Base-by-base conservation (phyloP, 1,284 basidiomycete genomes). In the Lentinus polychrous region DNA sequence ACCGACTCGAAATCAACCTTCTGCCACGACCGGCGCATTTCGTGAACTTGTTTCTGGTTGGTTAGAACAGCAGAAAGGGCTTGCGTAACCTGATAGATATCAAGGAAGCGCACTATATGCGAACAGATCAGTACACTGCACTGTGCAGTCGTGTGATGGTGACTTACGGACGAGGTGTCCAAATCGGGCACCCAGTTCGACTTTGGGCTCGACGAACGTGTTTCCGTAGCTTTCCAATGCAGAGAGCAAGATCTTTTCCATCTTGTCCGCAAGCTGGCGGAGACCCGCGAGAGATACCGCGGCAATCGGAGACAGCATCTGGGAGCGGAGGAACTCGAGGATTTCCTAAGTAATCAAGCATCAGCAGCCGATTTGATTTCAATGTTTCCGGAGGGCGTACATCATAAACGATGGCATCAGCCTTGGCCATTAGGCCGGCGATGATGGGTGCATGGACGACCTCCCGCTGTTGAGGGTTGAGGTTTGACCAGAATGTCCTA, bases 191-290 rank as follows among this genome's bases (percentile, higher is more conserved):
- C 90, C 90, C 48, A 92, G 70, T 60, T 92, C 88, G 23, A 92
- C 88, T 64, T 92, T 92, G 43, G 88, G 89, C 63, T 91, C 89
- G 41, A 91, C 86, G 66, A 92, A 92, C n/a, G 86, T 90, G 57
- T 86, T 86, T 10, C 87, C 86, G 54, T 90, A 92, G 55, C 78
- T 78, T 55, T 90, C 87, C 31, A 92, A 71, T 23, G 90, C 86
- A 39, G 85, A 74, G 31, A 91, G 71, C 17, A 92, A 70, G 45
- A 91, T 86, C 65, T 91, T 91, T 63, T 92, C 88, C 89, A 92
- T 91, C 70, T 91, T 91, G 61, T 87, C 79, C n/a, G 88, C 89
- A 48, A 92, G 71, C 60, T 87, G 84, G 38, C 89, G 82, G 50
- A 92, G 70, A 57, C 76, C 84, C 14, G 76, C 76, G 45, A 91